Conservation (phyloP, 257 asterid genomes). For the Ajuga chamaepitys region DNA sequence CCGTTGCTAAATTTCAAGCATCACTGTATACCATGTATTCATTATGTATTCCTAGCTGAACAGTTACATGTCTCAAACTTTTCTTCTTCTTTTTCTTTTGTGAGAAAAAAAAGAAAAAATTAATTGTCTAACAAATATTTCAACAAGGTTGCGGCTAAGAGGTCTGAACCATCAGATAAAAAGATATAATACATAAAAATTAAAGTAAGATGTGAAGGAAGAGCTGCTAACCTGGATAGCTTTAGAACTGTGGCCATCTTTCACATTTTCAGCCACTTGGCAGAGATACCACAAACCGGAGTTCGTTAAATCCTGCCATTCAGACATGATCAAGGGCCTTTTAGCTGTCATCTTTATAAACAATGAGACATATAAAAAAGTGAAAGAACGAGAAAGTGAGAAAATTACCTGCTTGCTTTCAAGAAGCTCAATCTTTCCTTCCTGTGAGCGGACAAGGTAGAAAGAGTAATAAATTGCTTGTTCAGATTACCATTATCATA, state of each 20-base stretch:
- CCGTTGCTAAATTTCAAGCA: too few relatives aligned
- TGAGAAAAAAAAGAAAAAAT: too few relatives aligned
- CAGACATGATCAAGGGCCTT: not conserved
- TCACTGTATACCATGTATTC: too few relatives aligned
- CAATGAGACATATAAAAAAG: not conserved
- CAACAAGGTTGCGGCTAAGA: not conserved
- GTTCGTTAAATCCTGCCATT: conserved; percentile 61
- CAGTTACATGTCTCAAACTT: too few relatives aligned
- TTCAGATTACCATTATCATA: not conserved
- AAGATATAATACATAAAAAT: not conserved
- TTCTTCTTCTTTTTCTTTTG: too few relatives aligned
- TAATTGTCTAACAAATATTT: not conserved
- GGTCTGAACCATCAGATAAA: not conserved
- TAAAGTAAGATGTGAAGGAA: not conserved
- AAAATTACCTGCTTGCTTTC: conserved; percentile 70
- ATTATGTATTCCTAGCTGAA: too few relatives aligned
- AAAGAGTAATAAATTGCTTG: conserved; percentile 7
- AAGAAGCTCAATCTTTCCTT: conserved; percentile 70
- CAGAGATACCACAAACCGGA: conserved; percentile 79
- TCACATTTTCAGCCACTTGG: conserved; percentile 55
- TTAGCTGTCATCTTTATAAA: not conserved
- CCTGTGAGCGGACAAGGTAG: conserved; percentile 35
- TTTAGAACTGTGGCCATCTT: conserved; percentile 44
- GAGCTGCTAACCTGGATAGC: conserved; percentile 41
- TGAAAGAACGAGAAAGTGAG: not conserved